phyloP scores from a whole-genome alignment of 768 basidiomycete genomes.

The Cystobasidium ongulense region DNA sequence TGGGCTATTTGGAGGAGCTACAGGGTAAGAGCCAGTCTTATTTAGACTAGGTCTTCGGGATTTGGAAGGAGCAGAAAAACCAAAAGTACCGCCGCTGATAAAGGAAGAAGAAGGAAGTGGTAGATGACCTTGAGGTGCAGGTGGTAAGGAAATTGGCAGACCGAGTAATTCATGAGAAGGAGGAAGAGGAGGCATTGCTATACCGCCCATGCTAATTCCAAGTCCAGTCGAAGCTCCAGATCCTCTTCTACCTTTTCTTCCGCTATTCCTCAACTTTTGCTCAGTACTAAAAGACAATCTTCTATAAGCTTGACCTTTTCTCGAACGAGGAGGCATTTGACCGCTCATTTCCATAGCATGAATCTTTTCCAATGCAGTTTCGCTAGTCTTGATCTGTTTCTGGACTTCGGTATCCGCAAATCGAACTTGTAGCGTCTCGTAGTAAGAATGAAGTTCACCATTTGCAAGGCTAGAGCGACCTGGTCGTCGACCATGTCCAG shows the following conservation, averaged over 20 bases:
- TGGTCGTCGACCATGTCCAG: background rate
- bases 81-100: background rate
- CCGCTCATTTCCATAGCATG: background rate
- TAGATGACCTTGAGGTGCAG: background rate
- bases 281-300: background rate
- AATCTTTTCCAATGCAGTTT: background rate
- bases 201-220: background rate
- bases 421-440: slow-evolving; percentile 15
- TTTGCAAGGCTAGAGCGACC: background rate
- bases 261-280: background rate
- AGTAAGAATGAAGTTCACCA: background rate
- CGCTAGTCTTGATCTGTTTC: background rate
- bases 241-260: background rate
- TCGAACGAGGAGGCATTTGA: background rate
- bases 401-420: slow-evolving; percentile 28
- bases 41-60: too few species aligned
- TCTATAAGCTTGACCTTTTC: slow-evolving; percentile 5
- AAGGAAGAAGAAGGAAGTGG: background rate
- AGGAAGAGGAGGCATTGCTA: background rate
- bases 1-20: background rate
- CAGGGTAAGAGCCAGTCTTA: too few species aligned
- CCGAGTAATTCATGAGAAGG: background rate
- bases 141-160: background rate
- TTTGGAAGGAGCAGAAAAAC: too few species aligned
- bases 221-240: background rate